Conservation (phyloP, 1,284 basidiomycete genomes). For the Tremellales sp. region DNA sequence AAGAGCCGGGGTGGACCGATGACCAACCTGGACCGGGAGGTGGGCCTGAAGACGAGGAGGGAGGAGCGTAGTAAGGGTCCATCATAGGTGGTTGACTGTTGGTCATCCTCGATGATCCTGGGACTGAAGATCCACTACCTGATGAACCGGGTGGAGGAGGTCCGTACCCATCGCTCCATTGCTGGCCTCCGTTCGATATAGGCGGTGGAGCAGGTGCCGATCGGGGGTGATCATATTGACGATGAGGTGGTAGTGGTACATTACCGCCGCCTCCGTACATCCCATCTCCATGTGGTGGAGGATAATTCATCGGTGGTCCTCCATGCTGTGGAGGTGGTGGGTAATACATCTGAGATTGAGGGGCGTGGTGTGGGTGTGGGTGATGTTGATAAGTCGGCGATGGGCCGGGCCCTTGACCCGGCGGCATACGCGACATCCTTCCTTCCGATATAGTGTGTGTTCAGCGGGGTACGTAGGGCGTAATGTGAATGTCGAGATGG, state of each 20-base stretch:
- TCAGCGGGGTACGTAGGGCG: too few relatives aligned
- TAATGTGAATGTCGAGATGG: too few relatives aligned
- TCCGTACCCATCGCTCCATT: neutral
- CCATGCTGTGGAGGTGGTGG: neutral
- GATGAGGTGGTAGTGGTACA: conserved; percentile 1
- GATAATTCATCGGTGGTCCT: neutral
- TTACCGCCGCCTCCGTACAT: too few relatives aligned
- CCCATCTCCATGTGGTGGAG: neutral
- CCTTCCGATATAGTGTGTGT: too few relatives aligned
- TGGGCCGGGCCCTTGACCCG: conserved; percentile 4
- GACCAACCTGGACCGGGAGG: conserved; percentile 8
- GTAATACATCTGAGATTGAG: neutral
- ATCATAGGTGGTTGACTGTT: neutral
- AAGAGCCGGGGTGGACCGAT: conserved; percentile 13
- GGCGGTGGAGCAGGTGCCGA: neutral
- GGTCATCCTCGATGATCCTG: neutral
- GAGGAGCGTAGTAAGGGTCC: neutral
- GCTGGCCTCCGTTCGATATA: neutral
- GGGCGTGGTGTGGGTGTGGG: neutral
- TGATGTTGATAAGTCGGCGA: conserved; percentile 1
- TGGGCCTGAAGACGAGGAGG: neutral
- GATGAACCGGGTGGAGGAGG: neutral
- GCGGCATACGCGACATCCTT: conserved; percentile 18
- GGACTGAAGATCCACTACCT: neutral
- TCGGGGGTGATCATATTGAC: neutral